Conservation (phyloP, 192 early-diverging fungal genomes). For the Entomortierella parvispora region DNA sequence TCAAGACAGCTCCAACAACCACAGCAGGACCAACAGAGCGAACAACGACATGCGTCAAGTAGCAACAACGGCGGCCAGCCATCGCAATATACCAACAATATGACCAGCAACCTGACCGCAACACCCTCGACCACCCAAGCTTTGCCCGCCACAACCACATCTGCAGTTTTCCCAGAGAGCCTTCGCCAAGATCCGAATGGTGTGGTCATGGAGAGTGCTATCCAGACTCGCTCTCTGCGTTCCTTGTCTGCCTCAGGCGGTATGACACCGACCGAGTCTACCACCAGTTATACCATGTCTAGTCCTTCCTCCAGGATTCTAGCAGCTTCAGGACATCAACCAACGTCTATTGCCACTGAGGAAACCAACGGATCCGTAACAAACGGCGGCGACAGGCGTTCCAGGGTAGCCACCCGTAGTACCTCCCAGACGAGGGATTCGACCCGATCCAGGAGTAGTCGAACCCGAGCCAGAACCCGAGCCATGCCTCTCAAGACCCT, state of each 20-base stretch:
- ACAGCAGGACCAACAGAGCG: slow-evolving; percentile 14
- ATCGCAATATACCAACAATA: slow-evolving; percentile 32
- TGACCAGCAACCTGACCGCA: slow-evolving; percentile 4
- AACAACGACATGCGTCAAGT: neutral
- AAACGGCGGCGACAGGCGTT: slow-evolving; percentile 17
- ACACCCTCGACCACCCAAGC: slow-evolving; percentile 1
- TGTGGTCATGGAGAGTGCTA: no score
- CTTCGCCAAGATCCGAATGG: no score
- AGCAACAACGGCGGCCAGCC: slow-evolving; percentile 9
- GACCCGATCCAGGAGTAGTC: slow-evolving; percentile 20
- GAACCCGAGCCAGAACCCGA: slow-evolving; percentile 29
- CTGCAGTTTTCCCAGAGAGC: neutral
- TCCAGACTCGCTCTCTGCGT: no score
- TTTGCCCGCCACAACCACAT: neutral
- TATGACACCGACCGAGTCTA: no score
- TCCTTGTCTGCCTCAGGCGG: no score
- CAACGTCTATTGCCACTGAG: slow-evolving; percentile 26
- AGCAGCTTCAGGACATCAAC: slow-evolving; percentile 12
- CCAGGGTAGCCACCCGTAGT: slow-evolving; percentile 31
- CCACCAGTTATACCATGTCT: neutral
- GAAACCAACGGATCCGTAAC: neutral
- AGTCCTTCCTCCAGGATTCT: no score
- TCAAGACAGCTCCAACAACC: slow-evolving; percentile 41
- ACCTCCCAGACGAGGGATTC: slow-evolving; percentile 36
- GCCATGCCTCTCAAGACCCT: slow-evolving; percentile 24